Evolutionary conservation across 148 eudicot species (phyloP), one percentile per base, ranked within the genome.

Genomic region (Bassia scoparia): DNA sequence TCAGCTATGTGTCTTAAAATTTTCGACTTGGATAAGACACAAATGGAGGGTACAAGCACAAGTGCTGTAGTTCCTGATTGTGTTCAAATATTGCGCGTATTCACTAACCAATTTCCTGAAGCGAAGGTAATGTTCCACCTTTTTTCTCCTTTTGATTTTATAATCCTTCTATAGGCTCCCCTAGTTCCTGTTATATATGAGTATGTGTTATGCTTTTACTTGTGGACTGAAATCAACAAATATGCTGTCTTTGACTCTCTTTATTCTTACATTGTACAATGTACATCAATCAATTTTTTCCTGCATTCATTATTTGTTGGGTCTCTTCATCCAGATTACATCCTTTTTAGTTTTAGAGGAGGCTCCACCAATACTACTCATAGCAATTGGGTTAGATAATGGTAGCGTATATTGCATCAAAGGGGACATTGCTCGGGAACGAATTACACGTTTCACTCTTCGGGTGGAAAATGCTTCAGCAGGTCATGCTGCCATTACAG

Each of bases 361-460:
- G 77, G 96, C 89, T 61, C 96, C 97, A 37, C 97, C 97, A 21
- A 84, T 91, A 68, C 78, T 95, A 53, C 82, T 88, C 38, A 85
- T 95, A 76, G 99, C 96, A 43, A 85, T 95, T 84, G 99, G 99
- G 66, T 70, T 95, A 72, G 94, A 90, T 73, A 95, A 88, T 77
- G 99, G 97, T 53, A 84, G 89, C 80, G 88, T 95, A 74, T 95
- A 95, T 76, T 90, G 97, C 84, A 95, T 95, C 69, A 90, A 85
- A 85, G 97, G 99, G 41, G 99, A 95, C 78, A 84, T 95, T 77
- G 99, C 96, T 48, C 99, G 99, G 74, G 97, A 95, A 72, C 84
- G 94, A 41, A 95, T 95, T 74, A 86, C 89, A 35, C 96, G 99
- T 24, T 92, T 92, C 81, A 92, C 86, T 70, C 93, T 95, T 76